Conservation (phyloP, 306 rosid species). For the Fragaria iinumae region DNA sequence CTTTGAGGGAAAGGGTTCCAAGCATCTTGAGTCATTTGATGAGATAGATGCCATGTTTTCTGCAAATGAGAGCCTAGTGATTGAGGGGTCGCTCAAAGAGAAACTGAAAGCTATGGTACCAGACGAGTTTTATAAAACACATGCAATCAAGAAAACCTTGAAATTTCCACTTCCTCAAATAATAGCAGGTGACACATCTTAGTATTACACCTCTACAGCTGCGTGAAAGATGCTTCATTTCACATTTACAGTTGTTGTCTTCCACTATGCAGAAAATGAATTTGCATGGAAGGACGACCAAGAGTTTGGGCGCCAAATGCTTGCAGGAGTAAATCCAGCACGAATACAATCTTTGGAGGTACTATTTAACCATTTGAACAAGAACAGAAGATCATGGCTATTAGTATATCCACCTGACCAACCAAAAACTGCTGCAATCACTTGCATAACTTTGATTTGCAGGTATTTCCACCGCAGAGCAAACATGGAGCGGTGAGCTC, state of each 20-base stretch:
- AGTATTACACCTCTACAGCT: background rate
- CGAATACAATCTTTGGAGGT: conserved; percentile 53
- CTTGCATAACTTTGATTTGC: conserved; percentile 12
- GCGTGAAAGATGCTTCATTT: background rate
- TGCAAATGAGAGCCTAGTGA: conserved; percentile 31
- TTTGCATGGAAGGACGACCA: conserved; percentile 64
- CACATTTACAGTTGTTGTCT: conserved; percentile 5
- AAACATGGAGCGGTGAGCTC: conserved; percentile 45
- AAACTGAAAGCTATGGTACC: conserved; percentile 42
- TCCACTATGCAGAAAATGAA: conserved; percentile 41
- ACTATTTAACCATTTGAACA: conserved; percentile 7
- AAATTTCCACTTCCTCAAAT: conserved; percentile 49
- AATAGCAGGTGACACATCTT: conserved; percentile 38
- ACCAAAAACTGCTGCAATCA: background rate
- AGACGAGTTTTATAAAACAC: conserved; percentile 26
- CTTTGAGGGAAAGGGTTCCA: conserved; percentile 32
- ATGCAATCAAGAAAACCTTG: conserved; percentile 28
- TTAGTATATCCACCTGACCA: background rate
- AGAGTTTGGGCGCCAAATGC: conserved; percentile 79
- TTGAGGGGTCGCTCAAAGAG: conserved; percentile 41
- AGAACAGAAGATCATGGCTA: background rate
- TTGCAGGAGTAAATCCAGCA: conserved; percentile 74
- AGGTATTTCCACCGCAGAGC: conserved; percentile 59
- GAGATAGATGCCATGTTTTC: conserved; percentile 45
- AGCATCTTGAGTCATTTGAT: conserved; percentile 43